Evolutionary conservation across 441 rosid species (phyloP).

Genomic region (Populus hybrid): DNA sequence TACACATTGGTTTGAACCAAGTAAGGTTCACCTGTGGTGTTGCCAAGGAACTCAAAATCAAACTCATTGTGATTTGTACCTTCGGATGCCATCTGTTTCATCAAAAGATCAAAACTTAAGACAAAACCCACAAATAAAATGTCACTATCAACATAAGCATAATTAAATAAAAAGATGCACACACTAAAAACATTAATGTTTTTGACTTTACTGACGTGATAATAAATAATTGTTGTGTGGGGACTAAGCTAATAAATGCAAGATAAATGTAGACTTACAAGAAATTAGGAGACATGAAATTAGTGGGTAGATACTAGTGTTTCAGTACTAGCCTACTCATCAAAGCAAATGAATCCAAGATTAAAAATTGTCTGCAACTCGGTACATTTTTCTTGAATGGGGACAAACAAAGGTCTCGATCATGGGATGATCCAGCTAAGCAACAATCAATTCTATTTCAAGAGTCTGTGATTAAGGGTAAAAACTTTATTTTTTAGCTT

Average conservation of each 20-base stretch:
- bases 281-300: conserved; percentile 14
- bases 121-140: background rate
- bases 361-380: background rate
- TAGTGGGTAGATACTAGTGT: conserved; percentile 4
- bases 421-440: conserved; percentile 20
- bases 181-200: background rate
- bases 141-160: background rate
- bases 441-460: conserved; percentile 8
- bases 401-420: conserved; percentile 15
- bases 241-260: conserved; percentile 15
- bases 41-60: conserved; percentile 93
- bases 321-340: background rate
- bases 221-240: background rate
- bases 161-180: background rate
- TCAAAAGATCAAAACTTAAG: background rate
- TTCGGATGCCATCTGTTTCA: conserved; percentile 86
- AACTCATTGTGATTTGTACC: conserved; percentile 92
- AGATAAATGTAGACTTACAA: conserved; percentile 4
- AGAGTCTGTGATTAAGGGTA: background rate
- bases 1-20: conserved; percentile 81
- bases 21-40: conserved; percentile 89
- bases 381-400: background rate
- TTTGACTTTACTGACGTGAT: background rate
- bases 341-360: conserved; percentile 11
- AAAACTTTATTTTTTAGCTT: background rate